These are phyloP conservation scores for Vickermania ingenoplastis DNA, from an alignment of 208 protist species.

Conservation along the genomic window DNA sequence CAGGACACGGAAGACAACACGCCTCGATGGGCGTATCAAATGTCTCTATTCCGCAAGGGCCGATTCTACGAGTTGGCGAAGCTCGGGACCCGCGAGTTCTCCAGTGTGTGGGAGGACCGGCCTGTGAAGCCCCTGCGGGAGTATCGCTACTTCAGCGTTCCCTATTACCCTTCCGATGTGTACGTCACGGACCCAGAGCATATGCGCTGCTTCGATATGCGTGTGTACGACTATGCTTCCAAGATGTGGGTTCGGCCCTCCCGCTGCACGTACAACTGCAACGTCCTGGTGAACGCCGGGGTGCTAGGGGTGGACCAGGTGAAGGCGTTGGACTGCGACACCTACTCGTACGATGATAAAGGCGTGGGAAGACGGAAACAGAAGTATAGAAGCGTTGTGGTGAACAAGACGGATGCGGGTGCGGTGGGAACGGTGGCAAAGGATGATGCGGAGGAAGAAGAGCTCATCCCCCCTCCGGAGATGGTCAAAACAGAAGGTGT, in stretches of 20 bases:
- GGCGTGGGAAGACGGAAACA: neutral
- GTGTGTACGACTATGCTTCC: neutral
- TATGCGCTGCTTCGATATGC: neutral
- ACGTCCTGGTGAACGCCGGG: neutral
- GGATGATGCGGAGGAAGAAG: too few relatives aligned
- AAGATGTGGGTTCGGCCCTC: slow-evolving; percentile 2
- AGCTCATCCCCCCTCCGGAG: neutral
- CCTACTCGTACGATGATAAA: neutral
- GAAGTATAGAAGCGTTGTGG: neutral
- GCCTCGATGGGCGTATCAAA: neutral
- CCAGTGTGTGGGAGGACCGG: neutral
- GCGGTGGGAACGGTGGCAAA: too few relatives aligned
- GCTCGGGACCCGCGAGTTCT: neutral
- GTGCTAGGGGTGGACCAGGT: slow-evolving; percentile 4
- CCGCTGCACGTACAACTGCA: neutral
- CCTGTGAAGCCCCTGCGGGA: neutral
- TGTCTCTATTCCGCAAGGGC: slow-evolving; percentile 4
- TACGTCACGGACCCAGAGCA: slow-evolving; percentile 12
- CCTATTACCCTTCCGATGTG: slow-evolving; percentile 5
- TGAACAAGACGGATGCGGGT: too few relatives aligned
- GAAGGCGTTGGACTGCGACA: neutral
- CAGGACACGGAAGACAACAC: neutral
- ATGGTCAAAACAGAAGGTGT: neutral
- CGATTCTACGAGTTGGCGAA: slow-evolving; percentile 2
- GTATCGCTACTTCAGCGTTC: slow-evolving; percentile 4